Evolutionary conservation across 768 basidiomycete species (phyloP).

Genomic region (Suillus alpinus): DNA sequence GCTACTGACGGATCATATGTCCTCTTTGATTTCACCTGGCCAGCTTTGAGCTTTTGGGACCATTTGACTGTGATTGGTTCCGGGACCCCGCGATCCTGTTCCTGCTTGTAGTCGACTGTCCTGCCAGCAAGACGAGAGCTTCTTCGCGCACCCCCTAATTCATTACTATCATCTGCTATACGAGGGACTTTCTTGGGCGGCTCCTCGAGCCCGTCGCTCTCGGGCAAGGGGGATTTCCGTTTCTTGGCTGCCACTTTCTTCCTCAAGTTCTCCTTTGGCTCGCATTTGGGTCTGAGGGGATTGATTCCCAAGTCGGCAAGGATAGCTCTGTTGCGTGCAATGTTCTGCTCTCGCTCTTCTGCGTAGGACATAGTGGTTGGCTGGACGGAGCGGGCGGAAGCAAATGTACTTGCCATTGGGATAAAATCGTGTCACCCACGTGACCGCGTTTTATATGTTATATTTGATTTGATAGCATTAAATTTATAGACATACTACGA

Average conservation of each 20-base stretch:
- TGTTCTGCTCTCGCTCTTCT: constrained; percentile 33
- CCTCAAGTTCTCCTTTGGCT: constrained; percentile 42
- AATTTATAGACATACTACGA: constrained; percentile 1
- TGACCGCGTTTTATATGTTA: not conserved
- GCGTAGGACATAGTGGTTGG: constrained; percentile 25
- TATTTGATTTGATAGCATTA: not conserved
- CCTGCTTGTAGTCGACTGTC: constrained; percentile 50
- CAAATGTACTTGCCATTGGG: not conserved
- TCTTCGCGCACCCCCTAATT: constrained; percentile 44
- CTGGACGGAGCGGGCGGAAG: not conserved
- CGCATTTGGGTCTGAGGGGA: constrained; percentile 40
- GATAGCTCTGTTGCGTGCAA: constrained; percentile 42
- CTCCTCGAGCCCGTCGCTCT: constrained; percentile 16
- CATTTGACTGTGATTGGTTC: constrained; percentile 38
- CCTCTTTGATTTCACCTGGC: constrained; percentile 32
- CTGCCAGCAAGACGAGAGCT: constrained; percentile 67
- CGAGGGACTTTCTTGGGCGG: constrained; percentile 31
- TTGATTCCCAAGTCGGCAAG: constrained; percentile 41
- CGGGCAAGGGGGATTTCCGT: constrained; percentile 32
- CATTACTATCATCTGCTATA: constrained; percentile 22
- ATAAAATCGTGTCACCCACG: constrained; percentile 1
- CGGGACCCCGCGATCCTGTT: constrained; percentile 34
- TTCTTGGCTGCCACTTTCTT: constrained; percentile 37
- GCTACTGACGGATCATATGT: constrained; percentile 30
- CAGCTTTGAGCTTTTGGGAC: constrained; percentile 33